Conservation (phyloP, 768 basidiomycete species). For the Calocera viscosa region DNA sequence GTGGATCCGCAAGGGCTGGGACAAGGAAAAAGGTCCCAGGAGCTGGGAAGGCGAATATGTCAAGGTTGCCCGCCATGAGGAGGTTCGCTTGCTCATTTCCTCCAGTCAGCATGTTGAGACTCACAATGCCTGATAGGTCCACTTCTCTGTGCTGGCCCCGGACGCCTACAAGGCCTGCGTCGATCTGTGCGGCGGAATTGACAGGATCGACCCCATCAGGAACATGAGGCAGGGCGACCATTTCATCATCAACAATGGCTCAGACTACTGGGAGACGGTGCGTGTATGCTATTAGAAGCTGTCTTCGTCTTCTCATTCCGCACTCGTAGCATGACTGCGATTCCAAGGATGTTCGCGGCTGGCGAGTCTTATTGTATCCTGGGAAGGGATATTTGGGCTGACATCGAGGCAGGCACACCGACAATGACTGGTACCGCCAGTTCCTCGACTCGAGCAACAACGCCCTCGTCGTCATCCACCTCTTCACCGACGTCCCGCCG, state of each 20-base stretch:
- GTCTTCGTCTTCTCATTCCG: neutral
- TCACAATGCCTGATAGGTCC: neutral
- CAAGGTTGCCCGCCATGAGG: neutral
- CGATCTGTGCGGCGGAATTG: slow-evolving; percentile 15
- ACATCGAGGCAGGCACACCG: slow-evolving; percentile 17
- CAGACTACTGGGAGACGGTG: slow-evolving; percentile 12
- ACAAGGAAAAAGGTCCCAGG: neutral
- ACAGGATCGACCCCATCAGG: slow-evolving; percentile 17
- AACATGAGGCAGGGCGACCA: slow-evolving; percentile 19
- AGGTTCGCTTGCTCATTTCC: neutral
- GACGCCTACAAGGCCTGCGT: neutral
- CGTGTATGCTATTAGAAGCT: neutral
- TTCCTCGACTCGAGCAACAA: slow-evolving; percentile 20
- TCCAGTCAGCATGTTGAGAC: neutral
- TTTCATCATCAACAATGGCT: slow-evolving; percentile 20
- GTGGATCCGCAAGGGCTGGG: neutral
- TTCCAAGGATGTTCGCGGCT: neutral
- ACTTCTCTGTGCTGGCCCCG: neutral
- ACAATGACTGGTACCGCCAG: slow-evolving; percentile 21
- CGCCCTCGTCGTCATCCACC: slow-evolving; percentile 19
- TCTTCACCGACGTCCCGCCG: slow-evolving; percentile 19
- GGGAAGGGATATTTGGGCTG: neutral
- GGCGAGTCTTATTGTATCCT: neutral
- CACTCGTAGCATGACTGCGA: neutral
- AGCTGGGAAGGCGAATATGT: neutral